Percentiles rank a stretch among this genome's conserved stretches.
phyloP scores from a whole-genome alignment of 2,329 filamentous ascomycete species.

The Phialophora chinensis region DNA sequence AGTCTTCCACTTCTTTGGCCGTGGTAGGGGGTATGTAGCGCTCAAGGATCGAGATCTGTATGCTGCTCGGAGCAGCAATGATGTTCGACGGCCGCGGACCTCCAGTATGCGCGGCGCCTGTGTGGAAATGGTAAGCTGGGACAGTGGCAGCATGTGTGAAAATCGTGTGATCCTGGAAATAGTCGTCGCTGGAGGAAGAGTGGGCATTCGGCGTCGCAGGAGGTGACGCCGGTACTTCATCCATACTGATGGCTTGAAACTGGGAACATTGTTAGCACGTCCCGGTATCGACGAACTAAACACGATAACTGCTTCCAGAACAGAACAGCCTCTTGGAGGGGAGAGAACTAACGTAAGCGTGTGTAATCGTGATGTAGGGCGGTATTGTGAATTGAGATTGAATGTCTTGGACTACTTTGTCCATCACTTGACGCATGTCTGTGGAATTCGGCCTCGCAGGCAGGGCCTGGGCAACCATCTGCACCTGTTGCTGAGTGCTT shows the following conservation, averaged over 20 bases:
- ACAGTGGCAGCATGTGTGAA: constrained; percentile 68
- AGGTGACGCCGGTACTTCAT: constrained; percentile 67
- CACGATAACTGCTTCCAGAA: background rate
- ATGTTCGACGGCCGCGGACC: constrained; percentile 59
- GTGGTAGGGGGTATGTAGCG: constrained; percentile 70
- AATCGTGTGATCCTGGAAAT: constrained; percentile 62
- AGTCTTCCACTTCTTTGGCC: constrained; percentile 62
- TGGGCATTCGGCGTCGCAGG: constrained; percentile 60
- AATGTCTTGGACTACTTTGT: constrained; percentile 60
- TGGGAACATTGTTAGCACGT: background rate
- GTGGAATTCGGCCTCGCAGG: constrained; percentile 55
- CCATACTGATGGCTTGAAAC: constrained; percentile 63
- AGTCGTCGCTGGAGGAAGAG: constrained; percentile 57
- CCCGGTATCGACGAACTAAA: background rate
- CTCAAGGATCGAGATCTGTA: constrained; percentile 67
- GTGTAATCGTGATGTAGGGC: constrained; percentile 68
- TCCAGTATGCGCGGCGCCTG: constrained; percentile 51
- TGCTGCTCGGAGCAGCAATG: constrained; percentile 64
- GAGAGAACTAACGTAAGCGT: constrained; percentile 55
- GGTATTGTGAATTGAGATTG: constrained; percentile 57
- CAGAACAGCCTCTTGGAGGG: background rate
- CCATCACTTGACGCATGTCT: constrained; percentile 53
- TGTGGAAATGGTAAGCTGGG: constrained; percentile 62
- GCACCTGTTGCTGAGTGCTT: constrained; percentile 50
- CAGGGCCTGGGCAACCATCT: constrained; percentile 66